Evolutionary conservation across 2,329 filamentous ascomycete species (phyloP), one percentile per base, ranked within the genome.

Genomic region (Alternaria sp.): DNA sequence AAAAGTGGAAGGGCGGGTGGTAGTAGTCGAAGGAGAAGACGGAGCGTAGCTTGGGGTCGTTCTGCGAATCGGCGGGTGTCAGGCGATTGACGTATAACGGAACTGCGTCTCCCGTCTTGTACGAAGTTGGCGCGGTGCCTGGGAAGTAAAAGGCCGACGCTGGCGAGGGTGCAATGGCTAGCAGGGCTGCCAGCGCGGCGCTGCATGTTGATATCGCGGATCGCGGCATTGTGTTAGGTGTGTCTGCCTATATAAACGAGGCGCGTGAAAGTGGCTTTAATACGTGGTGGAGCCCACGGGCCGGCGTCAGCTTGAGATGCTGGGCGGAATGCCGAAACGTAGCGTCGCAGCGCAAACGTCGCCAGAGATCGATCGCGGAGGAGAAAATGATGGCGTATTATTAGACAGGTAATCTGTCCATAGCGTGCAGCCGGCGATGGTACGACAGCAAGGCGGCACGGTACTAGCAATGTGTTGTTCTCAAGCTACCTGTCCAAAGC

Each of bases 21-120:
- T 99, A 99, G 85, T 99, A 98, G 82, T 98, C 95, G 85, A 92
- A 99, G 5, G 95, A 92, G 74, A 98, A 90, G 58, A 97, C 91
- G n/a, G 94, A 96, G 78, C 93, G 93, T 44, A 98, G 85, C 72
- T 93, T 90, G 25, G 91, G 88, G 81, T 97, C 93, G 67, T 88
- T 86, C 63, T 88, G 85, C 45, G 91, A 91, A 49, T 93, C 89
- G 49, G 94, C 89, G 5, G 96, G 95, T 45, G 93, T 96, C 73
- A 99, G 90, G 77, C 90, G 90, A 83, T 99, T 99, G 80, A 99
- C 96, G 75, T 92, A 90, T 52, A 99, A 87, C 23, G 94, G 93
- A 23, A 99, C 96, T 25, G 83, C 83, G 73, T 96, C 92, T 76
- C 89, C 91, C 56, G 85, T 83, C 74, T 92, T 89, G 84, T 99